These are phyloP conservation scores for Pichia phayaonensis DNA, from an alignment of 805 yeast genomes.

Conservation along the genomic window DNA sequence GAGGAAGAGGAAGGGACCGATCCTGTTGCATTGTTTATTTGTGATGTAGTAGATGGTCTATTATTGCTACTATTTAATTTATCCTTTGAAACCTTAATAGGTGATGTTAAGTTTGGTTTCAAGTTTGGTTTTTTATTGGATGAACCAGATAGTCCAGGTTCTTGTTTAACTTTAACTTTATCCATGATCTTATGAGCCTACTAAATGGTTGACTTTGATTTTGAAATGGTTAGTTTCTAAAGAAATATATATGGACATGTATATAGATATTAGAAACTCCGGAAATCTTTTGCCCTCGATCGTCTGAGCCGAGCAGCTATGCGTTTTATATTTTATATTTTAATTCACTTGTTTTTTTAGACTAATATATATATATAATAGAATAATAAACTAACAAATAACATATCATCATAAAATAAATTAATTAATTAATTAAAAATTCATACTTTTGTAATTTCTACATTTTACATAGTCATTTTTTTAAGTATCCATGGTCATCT, in stretches of 20 bases:
- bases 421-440: neutral
- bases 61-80: neutral
- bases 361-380: too few relatives aligned
- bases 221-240: neutral
- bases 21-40: neutral
- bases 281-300: neutral
- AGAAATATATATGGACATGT: too few relatives aligned
- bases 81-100: neutral
- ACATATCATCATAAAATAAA: neutral
- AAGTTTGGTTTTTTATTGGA: neutral
- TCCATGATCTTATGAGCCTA: constrained; percentile 2
- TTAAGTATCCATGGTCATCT: constrained; percentile 18
- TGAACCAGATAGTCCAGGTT: neutral
- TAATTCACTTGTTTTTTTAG: too few relatives aligned
- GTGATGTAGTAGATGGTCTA: neutral
- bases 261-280: too few relatives aligned
- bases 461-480: neutral
- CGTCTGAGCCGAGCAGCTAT: neutral
- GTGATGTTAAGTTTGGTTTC: neutral
- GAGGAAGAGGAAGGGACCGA: neutral
- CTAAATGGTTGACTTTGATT: neutral
- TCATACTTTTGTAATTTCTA: neutral
- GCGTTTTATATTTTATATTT: too few relatives aligned
- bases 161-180: neutral
- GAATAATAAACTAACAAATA: too few relatives aligned